phyloP scores from a whole-genome alignment of 2,329 filamentous ascomycete species.

The Alternaria arbusti region DNA sequence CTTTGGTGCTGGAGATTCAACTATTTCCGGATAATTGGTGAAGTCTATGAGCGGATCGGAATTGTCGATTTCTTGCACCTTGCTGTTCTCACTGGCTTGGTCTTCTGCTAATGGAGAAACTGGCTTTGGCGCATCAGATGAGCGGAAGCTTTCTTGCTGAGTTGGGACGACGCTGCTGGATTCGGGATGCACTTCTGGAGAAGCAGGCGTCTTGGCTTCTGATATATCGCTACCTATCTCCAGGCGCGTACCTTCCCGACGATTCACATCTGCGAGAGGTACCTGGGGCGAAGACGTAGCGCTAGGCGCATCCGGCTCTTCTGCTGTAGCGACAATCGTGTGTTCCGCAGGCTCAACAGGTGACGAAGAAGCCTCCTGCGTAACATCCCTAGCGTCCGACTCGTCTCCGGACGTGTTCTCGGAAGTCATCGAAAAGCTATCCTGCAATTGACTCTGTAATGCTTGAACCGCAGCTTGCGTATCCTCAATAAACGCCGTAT shows the following conservation, averaged over 20 bases:
- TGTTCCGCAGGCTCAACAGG: background rate
- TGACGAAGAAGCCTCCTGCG: background rate
- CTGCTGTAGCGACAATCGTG: background rate
- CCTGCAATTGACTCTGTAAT: conserved; percentile 51
- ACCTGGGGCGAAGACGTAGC: background rate
- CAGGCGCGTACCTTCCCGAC: background rate
- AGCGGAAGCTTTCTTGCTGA: background rate
- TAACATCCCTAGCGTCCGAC: background rate
- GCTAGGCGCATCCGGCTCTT: background rate
- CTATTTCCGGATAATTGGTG: conserved; percentile 25
- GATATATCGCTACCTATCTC: background rate
- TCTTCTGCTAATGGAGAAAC: background rate
- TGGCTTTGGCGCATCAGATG: background rate
- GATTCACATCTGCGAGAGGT: background rate
- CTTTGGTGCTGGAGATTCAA: conserved; percentile 33
- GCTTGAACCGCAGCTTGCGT: conserved; percentile 52
- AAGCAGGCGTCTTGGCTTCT: background rate
- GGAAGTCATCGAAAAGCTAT: conserved; percentile 26
- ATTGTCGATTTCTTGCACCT: background rate
- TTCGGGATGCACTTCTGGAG: background rate
- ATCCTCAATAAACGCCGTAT: conserved; percentile 48
- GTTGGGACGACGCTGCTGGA: background rate
- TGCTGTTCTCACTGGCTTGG: background rate
- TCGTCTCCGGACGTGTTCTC: conserved; percentile 19
- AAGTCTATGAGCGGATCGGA: conserved; percentile 24